Evolutionary conservation across 2,329 filamentous ascomycete genomes (phyloP).

Genomic region (Aspergillus sergii): DNA sequence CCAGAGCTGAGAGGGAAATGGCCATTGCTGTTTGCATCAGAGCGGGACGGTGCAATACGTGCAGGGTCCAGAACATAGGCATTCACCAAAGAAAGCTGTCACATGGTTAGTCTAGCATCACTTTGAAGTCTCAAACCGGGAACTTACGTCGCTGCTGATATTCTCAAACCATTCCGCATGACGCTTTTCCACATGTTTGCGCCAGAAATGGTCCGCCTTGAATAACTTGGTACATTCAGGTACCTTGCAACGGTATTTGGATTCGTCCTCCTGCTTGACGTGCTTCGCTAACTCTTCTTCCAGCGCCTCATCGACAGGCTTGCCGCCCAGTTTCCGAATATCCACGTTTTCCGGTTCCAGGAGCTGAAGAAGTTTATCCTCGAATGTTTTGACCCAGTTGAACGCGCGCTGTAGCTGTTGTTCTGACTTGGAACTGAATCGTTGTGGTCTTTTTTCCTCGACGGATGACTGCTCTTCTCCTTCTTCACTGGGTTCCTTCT

Average conservation of each 20-base stretch:
- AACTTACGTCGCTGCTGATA: slow-evolving; percentile 78
- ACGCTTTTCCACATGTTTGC: slow-evolving; percentile 95
- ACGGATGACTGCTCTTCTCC: slow-evolving; percentile 67
- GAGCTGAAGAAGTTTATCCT: slow-evolving; percentile 92
- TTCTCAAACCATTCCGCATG: slow-evolving; percentile 84
- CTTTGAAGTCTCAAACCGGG: background rate
- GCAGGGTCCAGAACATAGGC: slow-evolving; percentile 91
- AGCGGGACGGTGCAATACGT: slow-evolving; percentile 89
- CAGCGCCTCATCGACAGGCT: slow-evolving; percentile 79
- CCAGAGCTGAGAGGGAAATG: slow-evolving; percentile 84
- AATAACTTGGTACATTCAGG: slow-evolving; percentile 96
- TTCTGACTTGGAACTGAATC: slow-evolving; percentile 73
- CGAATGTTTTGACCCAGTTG: slow-evolving; percentile 98
- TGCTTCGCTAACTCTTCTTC: slow-evolving; percentile 83
- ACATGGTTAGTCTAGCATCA: slow-evolving; percentile 34
- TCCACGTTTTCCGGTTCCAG: slow-evolving; percentile 88
- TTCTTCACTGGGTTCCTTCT: slow-evolving; percentile 66
- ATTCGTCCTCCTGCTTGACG: slow-evolving; percentile 96
- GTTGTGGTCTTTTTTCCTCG: slow-evolving; percentile 73
- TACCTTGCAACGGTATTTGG: slow-evolving; percentile 95
- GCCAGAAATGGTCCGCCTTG: slow-evolving; percentile 96
- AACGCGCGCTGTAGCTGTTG: slow-evolving; percentile 92
- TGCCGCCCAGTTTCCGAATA: slow-evolving; percentile 86
- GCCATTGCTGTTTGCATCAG: slow-evolving; percentile 92
- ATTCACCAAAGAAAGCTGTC: slow-evolving; percentile 84